Evolutionary conservation across 306 rosid species (phyloP).

Genomic region (Prunus mongolica): DNA sequence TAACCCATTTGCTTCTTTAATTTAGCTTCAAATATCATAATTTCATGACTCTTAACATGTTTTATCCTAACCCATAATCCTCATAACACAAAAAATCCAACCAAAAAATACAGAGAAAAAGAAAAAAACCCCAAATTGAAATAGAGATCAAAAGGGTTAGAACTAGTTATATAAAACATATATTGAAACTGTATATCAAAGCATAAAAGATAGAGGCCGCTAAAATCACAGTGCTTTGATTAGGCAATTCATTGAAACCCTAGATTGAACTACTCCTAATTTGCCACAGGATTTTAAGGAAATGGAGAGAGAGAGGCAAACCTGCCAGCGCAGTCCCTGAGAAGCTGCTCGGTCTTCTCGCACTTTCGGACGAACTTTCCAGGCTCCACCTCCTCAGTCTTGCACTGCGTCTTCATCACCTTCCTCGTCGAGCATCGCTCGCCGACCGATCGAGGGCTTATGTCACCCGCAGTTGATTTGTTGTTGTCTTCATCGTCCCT

Average conservation of each 20-base stretch:
- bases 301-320: conserved; percentile 2
- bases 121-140: not conserved
- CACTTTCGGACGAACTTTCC: conserved; percentile 79
- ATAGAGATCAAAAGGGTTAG: not conserved
- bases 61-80: not conserved
- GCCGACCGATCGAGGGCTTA: conserved; percentile 15
- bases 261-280: not conserved
- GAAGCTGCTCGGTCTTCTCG: conserved; percentile 76
- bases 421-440: conserved; percentile 52
- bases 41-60: not conserved
- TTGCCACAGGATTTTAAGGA: not conserved
- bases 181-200: not conserved
- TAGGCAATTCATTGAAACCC: not conserved
- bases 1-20: not conserved
- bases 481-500: conserved; percentile 35
- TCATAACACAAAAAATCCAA: too few species aligned
- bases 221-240: not conserved
- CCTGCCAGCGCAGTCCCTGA: conserved; percentile 71
- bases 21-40: not conserved
- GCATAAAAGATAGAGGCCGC: not conserved
- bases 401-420: conserved; percentile 67
- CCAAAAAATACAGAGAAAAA: not conserved
- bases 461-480: conserved; percentile 10
- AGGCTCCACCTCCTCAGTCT: conserved; percentile 73
- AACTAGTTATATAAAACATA: not conserved